phyloP scores from a whole-genome alignment of 345 rosid species.

The Acer campestre region DNA sequence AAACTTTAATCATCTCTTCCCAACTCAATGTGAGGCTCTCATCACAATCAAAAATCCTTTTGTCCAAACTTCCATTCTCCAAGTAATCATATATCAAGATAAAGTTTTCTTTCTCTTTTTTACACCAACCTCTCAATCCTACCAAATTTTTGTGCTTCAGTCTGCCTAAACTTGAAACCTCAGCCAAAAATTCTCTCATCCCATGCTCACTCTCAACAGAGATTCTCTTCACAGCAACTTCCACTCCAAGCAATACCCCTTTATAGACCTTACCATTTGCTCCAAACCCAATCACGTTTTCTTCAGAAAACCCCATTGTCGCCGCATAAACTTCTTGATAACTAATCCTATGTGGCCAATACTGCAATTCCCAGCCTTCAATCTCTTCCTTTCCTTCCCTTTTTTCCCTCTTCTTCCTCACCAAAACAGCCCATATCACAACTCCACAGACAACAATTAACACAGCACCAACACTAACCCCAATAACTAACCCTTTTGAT shows the following conservation, averaged over 20 bases:
- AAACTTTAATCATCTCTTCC: slow-evolving; percentile 28
- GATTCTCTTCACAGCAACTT: slow-evolving; percentile 30
- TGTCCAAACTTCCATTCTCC: slow-evolving; percentile 41
- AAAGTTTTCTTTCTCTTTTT: slow-evolving; percentile 28
- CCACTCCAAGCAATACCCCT: slow-evolving; percentile 25
- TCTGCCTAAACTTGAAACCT: slow-evolving; percentile 36
- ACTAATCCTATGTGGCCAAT: slow-evolving; percentile 39
- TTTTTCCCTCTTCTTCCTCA: slow-evolving; percentile 17
- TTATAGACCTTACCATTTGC: slow-evolving; percentile 42
- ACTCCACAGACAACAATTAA: slow-evolving; percentile 8
- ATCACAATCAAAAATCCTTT: slow-evolving; percentile 21
- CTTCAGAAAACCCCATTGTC: slow-evolving; percentile 32
- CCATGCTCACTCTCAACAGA: slow-evolving; percentile 25
- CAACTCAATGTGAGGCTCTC: slow-evolving; percentile 27
- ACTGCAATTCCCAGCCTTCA: slow-evolving; percentile 44
- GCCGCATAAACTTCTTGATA: slow-evolving; percentile 32
- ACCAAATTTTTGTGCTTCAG: slow-evolving; percentile 38
- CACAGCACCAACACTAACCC: slow-evolving; percentile 25
- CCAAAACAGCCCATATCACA: slow-evolving; percentile 7
- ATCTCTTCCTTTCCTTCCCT: slow-evolving; percentile 20
- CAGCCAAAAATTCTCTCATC: slow-evolving; percentile 32
- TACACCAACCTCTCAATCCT: slow-evolving; percentile 33
- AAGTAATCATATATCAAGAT: slow-evolving; percentile 35
- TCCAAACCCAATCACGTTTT: slow-evolving; percentile 38
- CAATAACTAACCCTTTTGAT: slow-evolving; percentile 35